These are phyloP conservation scores for Glebionis coronaria DNA, from an alignment of 129 eudicot genomes.

Conservation along the genomic window DNA sequence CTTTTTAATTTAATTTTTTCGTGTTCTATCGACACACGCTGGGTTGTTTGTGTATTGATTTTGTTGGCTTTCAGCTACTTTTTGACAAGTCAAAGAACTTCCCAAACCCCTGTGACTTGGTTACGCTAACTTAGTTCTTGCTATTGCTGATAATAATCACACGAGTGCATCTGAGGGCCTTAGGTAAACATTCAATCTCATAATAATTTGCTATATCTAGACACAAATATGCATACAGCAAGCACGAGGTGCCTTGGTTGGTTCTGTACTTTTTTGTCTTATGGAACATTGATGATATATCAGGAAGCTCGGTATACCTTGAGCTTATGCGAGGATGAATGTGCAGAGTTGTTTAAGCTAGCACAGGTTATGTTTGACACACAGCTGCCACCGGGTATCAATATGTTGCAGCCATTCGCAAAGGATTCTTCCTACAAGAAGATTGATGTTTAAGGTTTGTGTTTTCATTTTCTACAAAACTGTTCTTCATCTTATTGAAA, in stretches of 20 bases:
- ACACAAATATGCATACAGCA: too few relatives aligned
- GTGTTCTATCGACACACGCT: too few relatives aligned
- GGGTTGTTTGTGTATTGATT: too few relatives aligned
- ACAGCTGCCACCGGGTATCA: constrained; percentile 88
- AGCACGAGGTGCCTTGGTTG: neutral
- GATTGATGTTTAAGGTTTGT: constrained; percentile 71
- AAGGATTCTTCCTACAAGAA: constrained; percentile 78
- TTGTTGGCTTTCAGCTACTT: too few relatives aligned
- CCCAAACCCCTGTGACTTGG: too few relatives aligned
- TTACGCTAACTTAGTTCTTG: too few relatives aligned
- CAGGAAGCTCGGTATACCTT: constrained; percentile 91
- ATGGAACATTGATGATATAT: constrained; percentile 2
- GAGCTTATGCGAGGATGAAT: constrained; percentile 57
- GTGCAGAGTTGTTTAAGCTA: constrained; percentile 64
- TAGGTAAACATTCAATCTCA: constrained; percentile 41
- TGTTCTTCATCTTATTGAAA: neutral
- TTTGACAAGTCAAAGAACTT: too few relatives aligned
- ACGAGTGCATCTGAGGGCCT: constrained; percentile 62
- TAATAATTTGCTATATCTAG: neutral
- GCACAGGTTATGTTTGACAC: constrained; percentile 93
- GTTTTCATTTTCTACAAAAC: neutral
- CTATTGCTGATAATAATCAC: constrained; percentile 91
- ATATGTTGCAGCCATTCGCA: constrained; percentile 79
- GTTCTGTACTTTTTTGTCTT: neutral
- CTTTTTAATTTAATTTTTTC: too few relatives aligned